Evolutionary conservation across 306 rosid genomes (phyloP).

Genomic region (Ammopiptanthus mongolicus): DNA sequence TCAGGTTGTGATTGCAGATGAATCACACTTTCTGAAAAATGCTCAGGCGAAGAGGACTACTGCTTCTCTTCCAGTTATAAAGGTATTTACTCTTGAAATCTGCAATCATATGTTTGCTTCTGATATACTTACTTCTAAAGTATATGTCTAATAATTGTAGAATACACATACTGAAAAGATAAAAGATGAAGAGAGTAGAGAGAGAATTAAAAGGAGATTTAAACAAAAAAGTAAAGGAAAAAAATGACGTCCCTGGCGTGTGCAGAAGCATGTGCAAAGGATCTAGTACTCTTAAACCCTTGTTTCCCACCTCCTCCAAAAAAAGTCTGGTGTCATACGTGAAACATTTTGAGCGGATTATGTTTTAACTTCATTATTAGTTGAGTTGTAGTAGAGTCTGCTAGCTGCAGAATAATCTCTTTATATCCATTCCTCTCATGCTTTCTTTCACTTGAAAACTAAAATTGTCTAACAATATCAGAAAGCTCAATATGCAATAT

Average conservation of each 20-base stretch:
- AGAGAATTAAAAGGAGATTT: neutral
- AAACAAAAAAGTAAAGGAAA: neutral
- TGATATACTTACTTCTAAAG: neutral
- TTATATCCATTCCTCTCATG: constrained; percentile 8
- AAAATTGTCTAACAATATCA: constrained; percentile 29
- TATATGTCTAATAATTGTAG: neutral
- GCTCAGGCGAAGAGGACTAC: constrained; percentile 96
- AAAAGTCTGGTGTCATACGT: constrained; percentile 8
- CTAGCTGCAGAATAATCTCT: neutral
- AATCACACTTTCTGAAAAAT: constrained; percentile 91
- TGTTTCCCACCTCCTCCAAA: constrained; percentile 6
- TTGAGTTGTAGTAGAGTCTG: neutral
- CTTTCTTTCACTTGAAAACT: constrained; percentile 6
- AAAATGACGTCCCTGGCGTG: neutral
- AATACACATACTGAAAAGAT: neutral
- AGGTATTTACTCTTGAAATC: constrained; percentile 49
- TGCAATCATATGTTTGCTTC: constrained; percentile 10
- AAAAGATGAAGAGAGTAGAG: neutral
- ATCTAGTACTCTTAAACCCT: neutral
- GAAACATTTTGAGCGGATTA: neutral
- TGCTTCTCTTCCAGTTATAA: constrained; percentile 77
- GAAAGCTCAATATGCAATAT: constrained; percentile 83
- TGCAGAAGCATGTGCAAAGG: neutral
- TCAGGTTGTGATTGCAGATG: constrained; percentile 98
- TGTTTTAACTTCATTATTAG: neutral